Conservation (phyloP, 257 asterid genomes). For the Nicotiana benthamiana region DNA sequence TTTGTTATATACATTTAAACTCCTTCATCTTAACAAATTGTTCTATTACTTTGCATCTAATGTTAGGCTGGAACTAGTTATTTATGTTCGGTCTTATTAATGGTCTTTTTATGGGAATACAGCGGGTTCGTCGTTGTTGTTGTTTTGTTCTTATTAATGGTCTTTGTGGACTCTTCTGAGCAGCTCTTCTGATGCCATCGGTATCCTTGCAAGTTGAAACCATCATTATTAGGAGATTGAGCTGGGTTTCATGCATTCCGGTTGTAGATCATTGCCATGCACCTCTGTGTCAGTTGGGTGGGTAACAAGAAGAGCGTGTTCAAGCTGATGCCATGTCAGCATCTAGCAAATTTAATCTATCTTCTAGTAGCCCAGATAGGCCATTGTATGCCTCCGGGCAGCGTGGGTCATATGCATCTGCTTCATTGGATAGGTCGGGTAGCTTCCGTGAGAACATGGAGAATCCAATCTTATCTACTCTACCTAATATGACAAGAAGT, state of each 20-base stretch:
- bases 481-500: slow-evolving; percentile 71
- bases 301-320: slow-evolving; percentile 44
- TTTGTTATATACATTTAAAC: background rate
- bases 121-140: no score
- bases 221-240: slow-evolving; percentile 29
- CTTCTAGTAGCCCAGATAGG: slow-evolving; percentile 90
- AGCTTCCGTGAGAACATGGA: slow-evolving; percentile 36
- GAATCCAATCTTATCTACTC: slow-evolving; percentile 57
- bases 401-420: slow-evolving; percentile 60
- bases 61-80: background rate
- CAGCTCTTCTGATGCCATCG: slow-evolving; percentile 2
- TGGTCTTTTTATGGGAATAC: background rate
- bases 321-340: slow-evolving; percentile 81
- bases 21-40: background rate
- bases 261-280: slow-evolving; percentile 63
- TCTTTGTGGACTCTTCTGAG: background rate
- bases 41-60: background rate
- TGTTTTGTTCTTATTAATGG: background rate
- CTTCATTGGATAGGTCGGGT: slow-evolving; percentile 73
- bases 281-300: slow-evolving; percentile 51
- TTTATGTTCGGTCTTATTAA: background rate
- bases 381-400: slow-evolving; percentile 58
- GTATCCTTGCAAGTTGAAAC: slow-evolving; percentile 33
- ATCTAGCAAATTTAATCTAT: slow-evolving; percentile 69
- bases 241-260: slow-evolving; percentile 43